phyloP scores from a whole-genome alignment of 1,284 basidiomycete species.

The Boletus holoroseus region DNA sequence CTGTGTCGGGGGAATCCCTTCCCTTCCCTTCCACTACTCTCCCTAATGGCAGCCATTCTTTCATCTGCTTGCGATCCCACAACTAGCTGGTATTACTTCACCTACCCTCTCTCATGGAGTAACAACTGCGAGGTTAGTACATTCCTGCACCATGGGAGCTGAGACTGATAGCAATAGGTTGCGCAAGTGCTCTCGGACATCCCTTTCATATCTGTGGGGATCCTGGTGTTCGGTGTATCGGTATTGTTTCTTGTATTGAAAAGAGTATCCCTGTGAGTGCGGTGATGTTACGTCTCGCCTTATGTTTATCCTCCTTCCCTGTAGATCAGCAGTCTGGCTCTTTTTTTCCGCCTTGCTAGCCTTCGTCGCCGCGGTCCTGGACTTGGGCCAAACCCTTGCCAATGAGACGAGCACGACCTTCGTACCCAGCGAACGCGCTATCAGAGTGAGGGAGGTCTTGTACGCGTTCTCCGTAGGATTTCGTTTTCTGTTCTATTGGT shows the following conservation, averaged over 20 bases:
- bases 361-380: constrained; percentile 60
- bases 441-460: constrained; percentile 54
- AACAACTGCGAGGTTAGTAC: constrained; percentile 34
- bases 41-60: constrained; percentile 21
- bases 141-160: not conserved
- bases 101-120: constrained; percentile 30
- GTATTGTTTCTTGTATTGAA: constrained; percentile 56
- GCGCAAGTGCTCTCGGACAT: constrained; percentile 59
- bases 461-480: constrained; percentile 53
- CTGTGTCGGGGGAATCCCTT: constrained; percentile 6
- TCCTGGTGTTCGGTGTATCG: constrained; percentile 60
- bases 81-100: constrained; percentile 26
- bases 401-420: constrained; percentile 33
- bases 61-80: constrained; percentile 13
- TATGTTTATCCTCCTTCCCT: constrained; percentile 3
- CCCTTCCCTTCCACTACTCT: constrained; percentile 16
- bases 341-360: constrained; percentile 52
- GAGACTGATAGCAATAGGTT: constrained; percentile 39
- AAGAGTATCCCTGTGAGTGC: constrained; percentile 52
- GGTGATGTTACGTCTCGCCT: not conserved
- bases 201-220: constrained; percentile 61
- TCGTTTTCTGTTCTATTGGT: constrained; percentile 66
- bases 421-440: constrained; percentile 33
- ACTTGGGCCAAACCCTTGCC: constrained; percentile 54
- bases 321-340: constrained; percentile 49